phyloP scores from a whole-genome alignment of 164 flowering plant genomes.

The Litsea cubeba region DNA sequence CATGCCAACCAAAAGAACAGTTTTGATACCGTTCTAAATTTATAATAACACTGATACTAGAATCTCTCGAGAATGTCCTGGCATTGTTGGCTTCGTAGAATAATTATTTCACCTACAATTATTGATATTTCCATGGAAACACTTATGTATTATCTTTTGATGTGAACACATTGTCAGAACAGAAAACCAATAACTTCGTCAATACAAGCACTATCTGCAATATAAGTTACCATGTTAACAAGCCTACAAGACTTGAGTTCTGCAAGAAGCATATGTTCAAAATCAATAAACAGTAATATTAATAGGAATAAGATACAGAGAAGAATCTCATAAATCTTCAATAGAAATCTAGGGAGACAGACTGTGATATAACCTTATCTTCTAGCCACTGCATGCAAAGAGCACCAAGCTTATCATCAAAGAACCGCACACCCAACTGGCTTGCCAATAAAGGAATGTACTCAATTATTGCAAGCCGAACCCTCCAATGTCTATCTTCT shows the following conservation, averaged over 20 bases:
- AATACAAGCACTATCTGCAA: background rate
- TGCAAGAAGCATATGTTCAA: background rate
- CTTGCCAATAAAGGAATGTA: constrained; percentile 86
- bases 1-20: too few species aligned
- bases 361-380: constrained; percentile 34
- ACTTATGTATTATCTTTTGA: too few species aligned
- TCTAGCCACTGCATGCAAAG: constrained; percentile 61
- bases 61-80: too few species aligned
- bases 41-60: too few species aligned
- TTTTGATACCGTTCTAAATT: too few species aligned
- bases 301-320: background rate
- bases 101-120: too few species aligned
- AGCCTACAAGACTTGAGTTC: background rate
- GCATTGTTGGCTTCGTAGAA: too few species aligned
- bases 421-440: constrained; percentile 81
- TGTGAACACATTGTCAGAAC: too few species aligned
- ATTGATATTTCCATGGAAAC: too few species aligned
- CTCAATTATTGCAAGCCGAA: constrained; percentile 84
- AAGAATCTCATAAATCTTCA: background rate
- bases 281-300: too few species aligned
- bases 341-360: background rate
- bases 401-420: constrained; percentile 26
- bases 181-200: background rate
- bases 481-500: constrained; percentile 96
- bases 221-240: background rate